A percentile compares a stretch with the other conserved stretches of the same genome.
These are phyloP conservation scores for Fusarium domesticum DNA, from an alignment of 2,329 filamentous ascomycete genomes.

Conservation along the genomic window DNA sequence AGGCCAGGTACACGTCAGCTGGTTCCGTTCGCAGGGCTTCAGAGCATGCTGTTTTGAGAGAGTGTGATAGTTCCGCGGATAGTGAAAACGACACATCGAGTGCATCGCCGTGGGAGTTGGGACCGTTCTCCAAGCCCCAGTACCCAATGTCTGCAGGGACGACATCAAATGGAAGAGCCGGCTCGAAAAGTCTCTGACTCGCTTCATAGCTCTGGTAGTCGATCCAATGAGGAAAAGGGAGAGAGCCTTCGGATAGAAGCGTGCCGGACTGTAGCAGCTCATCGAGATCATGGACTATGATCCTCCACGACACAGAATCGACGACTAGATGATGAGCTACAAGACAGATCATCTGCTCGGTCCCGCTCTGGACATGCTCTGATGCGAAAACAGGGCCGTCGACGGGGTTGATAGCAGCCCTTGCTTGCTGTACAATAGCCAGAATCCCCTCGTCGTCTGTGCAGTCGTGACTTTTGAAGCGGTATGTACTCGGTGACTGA, in stretches of 20 bases:
- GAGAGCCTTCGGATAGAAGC: slow-evolving; percentile 42
- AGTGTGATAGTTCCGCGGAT: slow-evolving; percentile 39
- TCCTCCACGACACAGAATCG: slow-evolving; percentile 50
- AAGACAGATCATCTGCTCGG: slow-evolving; percentile 47
- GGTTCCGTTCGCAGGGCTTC: slow-evolving; percentile 50
- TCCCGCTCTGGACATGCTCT: slow-evolving; percentile 47
- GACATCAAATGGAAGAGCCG: slow-evolving; percentile 40
- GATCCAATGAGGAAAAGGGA: slow-evolving; percentile 50
- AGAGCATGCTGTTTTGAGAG: slow-evolving; percentile 43
- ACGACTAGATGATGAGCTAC: slow-evolving; percentile 52
- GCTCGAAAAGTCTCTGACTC: slow-evolving; percentile 27
- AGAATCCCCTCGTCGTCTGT: slow-evolving; percentile 42
- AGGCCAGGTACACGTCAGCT: slow-evolving; percentile 53
- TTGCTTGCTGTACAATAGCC: slow-evolving; percentile 39
- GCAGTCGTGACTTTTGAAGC: slow-evolving; percentile 42
- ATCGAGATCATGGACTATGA: slow-evolving; percentile 50
- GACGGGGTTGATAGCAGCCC: slow-evolving; percentile 47
- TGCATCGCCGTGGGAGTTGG: slow-evolving; percentile 47
- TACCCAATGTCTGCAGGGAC: slow-evolving; percentile 42
- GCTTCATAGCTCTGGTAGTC: slow-evolving; percentile 43
- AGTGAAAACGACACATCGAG: slow-evolving; percentile 43
- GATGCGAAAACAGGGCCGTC: slow-evolving; percentile 50
- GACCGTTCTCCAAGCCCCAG: slow-evolving; percentile 44
- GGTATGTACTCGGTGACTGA: slow-evolving; percentile 42
- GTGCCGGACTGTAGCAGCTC: slow-evolving; percentile 45